Evolutionary conservation across 345 rosid species (phyloP).

Genomic region (Populus pruinosa): DNA sequence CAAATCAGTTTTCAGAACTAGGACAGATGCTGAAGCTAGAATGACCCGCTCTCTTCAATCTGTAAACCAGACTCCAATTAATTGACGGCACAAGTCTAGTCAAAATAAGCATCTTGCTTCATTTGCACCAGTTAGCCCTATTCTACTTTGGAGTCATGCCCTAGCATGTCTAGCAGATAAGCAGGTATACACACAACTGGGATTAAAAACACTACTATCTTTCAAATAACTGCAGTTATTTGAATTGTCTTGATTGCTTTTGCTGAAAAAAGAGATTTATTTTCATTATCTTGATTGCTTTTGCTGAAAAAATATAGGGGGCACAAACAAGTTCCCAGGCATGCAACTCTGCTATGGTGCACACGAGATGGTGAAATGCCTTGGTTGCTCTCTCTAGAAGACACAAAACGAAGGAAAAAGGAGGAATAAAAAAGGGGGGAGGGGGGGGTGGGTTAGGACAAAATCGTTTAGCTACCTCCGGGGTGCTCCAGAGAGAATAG

Average conservation of each 20-base stretch:
- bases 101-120: not conserved
- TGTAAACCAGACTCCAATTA: too few relatives aligned
- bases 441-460: not conserved
- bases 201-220: not conserved
- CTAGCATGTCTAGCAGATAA: not conserved
- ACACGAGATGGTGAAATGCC: not conserved
- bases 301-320: not conserved
- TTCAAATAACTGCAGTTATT: not conserved
- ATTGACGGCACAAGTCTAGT: too few relatives aligned
- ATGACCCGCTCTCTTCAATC: too few relatives aligned
- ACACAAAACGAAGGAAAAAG: not conserved
- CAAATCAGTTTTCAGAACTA: too few relatives aligned
- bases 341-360: not conserved
- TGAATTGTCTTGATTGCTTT: not conserved
- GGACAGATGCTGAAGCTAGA: too few relatives aligned
- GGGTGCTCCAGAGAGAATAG: constrained; percentile 58
- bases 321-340: not conserved
- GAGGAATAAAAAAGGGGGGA: not conserved
- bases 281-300: not conserved
- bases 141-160: not conserved
- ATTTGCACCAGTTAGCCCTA: not conserved
- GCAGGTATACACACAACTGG: not conserved
- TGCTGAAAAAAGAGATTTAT: not conserved
- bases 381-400: not conserved
- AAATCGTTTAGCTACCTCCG: constrained; percentile 32